Conservation (phyloP, 1,284 basidiomycete species). For the Trametes pubescens region DNA sequence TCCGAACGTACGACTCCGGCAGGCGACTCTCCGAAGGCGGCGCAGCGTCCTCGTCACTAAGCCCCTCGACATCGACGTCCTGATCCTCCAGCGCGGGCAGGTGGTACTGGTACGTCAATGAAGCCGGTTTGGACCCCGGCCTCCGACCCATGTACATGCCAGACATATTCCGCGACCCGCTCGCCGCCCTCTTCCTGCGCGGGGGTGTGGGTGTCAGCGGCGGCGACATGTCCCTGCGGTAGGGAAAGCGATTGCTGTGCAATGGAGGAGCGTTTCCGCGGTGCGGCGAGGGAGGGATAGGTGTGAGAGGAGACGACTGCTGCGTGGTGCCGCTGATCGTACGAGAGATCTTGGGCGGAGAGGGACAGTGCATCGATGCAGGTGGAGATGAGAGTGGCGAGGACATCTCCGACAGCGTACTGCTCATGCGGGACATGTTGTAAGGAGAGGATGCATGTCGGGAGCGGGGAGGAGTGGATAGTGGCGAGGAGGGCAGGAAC, state of each 20-base stretch:
- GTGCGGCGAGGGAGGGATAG: constrained; percentile 14
- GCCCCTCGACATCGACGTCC: constrained; percentile 10
- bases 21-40: constrained; percentile 20
- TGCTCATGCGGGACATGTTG: constrained; percentile 27
- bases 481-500: constrained; percentile 12
- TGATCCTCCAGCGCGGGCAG: neutral
- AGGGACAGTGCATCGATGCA: neutral
- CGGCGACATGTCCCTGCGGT: constrained; percentile 10
- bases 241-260: neutral
- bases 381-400: constrained; percentile 19
- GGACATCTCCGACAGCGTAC: constrained; percentile 22
- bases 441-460: constrained; percentile 9
- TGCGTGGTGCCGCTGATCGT: constrained; percentile 18
- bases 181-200: constrained; percentile 7
- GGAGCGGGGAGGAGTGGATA: constrained; percentile 20
- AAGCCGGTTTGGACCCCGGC: constrained; percentile 8
- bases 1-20: constrained; percentile 21
- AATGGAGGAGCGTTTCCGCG: constrained; percentile 3
- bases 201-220: constrained; percentile 14
- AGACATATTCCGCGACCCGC: constrained; percentile 1
- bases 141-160: constrained; percentile 19
- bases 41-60: constrained; percentile 14
- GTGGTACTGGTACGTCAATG: neutral
- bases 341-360: constrained; percentile 9
- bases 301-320: constrained; percentile 21